These are phyloP conservation scores for Salix brachista DNA, from an alignment of 345 rosid species.

Conservation along the genomic window DNA sequence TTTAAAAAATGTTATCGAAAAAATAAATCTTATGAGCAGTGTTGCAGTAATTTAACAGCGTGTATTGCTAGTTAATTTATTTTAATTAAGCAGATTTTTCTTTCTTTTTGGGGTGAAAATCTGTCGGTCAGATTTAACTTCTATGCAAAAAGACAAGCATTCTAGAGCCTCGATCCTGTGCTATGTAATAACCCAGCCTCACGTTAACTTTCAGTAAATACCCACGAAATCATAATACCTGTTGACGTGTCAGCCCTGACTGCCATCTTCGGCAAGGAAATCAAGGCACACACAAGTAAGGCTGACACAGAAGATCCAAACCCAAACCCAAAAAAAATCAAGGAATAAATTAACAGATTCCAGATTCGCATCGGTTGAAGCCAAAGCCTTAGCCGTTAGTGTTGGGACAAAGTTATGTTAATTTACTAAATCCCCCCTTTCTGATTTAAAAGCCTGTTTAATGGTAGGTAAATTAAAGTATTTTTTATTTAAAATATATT, in stretches of 20 bases:
- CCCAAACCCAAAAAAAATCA: background rate
- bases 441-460: too few species aligned
- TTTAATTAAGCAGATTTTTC: too few species aligned
- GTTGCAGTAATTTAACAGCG: too few species aligned
- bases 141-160: background rate
- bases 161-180: background rate
- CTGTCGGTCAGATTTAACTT: too few species aligned
- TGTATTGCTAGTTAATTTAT: too few species aligned
- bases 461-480: too few species aligned
- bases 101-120: too few species aligned
- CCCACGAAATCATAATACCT: background rate
- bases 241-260: background rate
- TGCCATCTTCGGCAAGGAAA: background rate
- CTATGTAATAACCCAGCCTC: background rate
- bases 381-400: background rate
- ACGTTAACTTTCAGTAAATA: background rate
- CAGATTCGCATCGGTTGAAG: background rate
- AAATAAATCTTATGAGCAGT: rapidly evolving
- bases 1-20: too few species aligned
- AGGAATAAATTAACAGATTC: background rate
- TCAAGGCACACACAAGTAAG: background rate
- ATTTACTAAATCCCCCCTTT: background rate
- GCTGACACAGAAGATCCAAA: background rate
- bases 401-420: background rate
- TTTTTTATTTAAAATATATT: too few species aligned